phyloP scores from a whole-genome alignment of 1,284 basidiomycete species.

The Pseudozyma flocculosa region DNA sequence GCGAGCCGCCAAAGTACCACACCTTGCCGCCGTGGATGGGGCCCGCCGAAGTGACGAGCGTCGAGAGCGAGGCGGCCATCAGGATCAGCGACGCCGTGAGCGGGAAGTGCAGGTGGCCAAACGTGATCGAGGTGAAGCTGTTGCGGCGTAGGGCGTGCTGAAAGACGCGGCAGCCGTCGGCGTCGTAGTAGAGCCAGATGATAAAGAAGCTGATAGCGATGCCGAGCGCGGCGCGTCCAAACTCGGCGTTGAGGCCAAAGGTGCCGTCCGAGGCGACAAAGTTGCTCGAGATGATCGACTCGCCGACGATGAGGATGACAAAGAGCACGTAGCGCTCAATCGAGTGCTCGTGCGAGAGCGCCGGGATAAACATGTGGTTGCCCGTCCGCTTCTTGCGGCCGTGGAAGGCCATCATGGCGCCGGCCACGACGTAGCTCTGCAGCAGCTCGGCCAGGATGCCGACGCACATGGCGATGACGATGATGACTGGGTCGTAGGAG shows the following conservation, averaged over 20 bases:
- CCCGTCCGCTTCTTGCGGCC: slow-evolving; percentile 26
- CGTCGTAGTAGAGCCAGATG: slow-evolving; percentile 53
- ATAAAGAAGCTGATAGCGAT: slow-evolving; percentile 49
- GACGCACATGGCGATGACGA: slow-evolving; percentile 31
- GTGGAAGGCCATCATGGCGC: slow-evolving; percentile 35
- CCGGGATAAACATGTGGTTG: slow-evolving; percentile 45
- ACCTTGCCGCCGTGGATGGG: slow-evolving; percentile 26
- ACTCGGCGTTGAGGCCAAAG: slow-evolving; percentile 32
- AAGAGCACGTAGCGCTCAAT: slow-evolving; percentile 49
- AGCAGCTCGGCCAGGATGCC: slow-evolving; percentile 44
- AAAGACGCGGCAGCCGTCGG: slow-evolving; percentile 49
- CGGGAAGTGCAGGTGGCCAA: slow-evolving; percentile 53
- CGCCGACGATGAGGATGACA: slow-evolving; percentile 51
- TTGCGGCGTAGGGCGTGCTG: slow-evolving; percentile 55
- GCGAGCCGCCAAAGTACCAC: slow-evolving; percentile 51
- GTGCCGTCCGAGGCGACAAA: slow-evolving; percentile 19
- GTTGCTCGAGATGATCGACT: slow-evolving; percentile 39
- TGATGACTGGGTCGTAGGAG: slow-evolving; percentile 14
- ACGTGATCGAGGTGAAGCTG: slow-evolving; percentile 49
- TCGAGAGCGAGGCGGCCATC: slow-evolving; percentile 29
- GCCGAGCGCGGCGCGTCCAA: slow-evolving; percentile 41
- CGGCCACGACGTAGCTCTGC: slow-evolving; percentile 32
- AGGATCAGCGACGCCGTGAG: slow-evolving; percentile 50
- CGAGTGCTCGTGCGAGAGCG: slow-evolving; percentile 43
- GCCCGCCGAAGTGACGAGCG: slow-evolving; percentile 21